Conservation (phyloP, 768 basidiomycete genomes). For the Pulveroboletus sp. region DNA sequence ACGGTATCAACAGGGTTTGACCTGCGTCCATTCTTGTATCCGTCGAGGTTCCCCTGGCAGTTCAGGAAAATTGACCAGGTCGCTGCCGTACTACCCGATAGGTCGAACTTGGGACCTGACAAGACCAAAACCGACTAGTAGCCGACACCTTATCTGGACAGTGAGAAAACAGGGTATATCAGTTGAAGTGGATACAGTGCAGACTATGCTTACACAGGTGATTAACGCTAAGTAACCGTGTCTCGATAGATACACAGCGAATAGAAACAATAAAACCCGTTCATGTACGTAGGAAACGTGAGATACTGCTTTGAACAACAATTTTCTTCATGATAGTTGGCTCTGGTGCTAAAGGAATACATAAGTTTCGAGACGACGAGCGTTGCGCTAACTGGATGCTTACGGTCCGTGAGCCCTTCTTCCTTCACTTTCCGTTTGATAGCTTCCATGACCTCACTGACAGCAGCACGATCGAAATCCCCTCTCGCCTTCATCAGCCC, state of each 20-base stretch:
- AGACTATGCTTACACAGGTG: not conserved
- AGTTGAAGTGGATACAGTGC: constrained; percentile 9
- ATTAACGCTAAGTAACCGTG: not conserved
- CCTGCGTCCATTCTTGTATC: constrained; percentile 93
- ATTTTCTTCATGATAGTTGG: constrained; percentile 92
- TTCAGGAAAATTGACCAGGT: constrained; percentile 92
- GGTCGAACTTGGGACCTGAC: constrained; percentile 41
- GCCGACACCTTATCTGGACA: not conserved
- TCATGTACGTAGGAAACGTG: constrained; percentile 60
- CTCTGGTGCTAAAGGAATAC: constrained; percentile 52
- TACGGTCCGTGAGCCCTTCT: constrained; percentile 77
- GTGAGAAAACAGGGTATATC: not conserved
- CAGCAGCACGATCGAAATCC: constrained; percentile 85
- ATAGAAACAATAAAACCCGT: not conserved
- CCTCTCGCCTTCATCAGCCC: constrained; percentile 83
- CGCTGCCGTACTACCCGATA: constrained; percentile 70
- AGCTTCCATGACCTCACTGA: constrained; percentile 89
- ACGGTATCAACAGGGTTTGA: constrained; percentile 67
- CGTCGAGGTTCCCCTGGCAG: constrained; percentile 93
- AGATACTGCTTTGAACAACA: constrained; percentile 67
- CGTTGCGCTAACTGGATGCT: constrained; percentile 30
- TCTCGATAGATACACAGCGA: constrained; percentile 3
- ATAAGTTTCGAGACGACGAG: not conserved
- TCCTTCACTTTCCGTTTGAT: constrained; percentile 91
- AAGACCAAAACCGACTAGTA: constrained; percentile 46